phyloP scores from a whole-genome alignment of 1,284 basidiomycete genomes.

The Hymenochaete sp. region DNA sequence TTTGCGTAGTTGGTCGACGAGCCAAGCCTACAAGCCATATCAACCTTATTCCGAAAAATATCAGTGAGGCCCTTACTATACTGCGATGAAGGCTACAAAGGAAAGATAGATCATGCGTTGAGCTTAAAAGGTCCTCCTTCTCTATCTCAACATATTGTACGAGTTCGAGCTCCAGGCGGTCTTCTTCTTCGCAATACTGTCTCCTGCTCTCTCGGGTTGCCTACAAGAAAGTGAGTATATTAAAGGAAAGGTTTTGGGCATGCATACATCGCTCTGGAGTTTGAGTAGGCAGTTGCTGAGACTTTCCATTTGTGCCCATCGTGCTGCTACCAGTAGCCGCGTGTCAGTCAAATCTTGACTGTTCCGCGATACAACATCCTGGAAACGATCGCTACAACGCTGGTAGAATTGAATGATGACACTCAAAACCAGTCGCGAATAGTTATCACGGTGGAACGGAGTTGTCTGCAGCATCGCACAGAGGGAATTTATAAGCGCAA shows the following conservation, averaged over 20 bases:
- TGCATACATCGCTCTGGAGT: slow-evolving; percentile 33
- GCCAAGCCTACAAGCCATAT: slow-evolving; percentile 60
- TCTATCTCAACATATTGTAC: slow-evolving; percentile 45
- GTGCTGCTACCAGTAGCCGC: slow-evolving; percentile 57
- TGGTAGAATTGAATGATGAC: slow-evolving; percentile 97
- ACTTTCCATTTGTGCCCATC: slow-evolving; percentile 83
- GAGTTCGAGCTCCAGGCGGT: slow-evolving; percentile 62
- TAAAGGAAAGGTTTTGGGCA: background rate
- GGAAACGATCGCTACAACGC: slow-evolving; percentile 82
- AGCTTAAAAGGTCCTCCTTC: slow-evolving; percentile 67
- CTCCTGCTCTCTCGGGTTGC: slow-evolving; percentile 34
- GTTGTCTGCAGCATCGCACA: slow-evolving; percentile 88
- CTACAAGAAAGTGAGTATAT: slow-evolving; percentile 23
- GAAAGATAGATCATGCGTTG: slow-evolving; percentile 66
- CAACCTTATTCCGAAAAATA: background rate
- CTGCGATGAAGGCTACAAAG: slow-evolving; percentile 81
- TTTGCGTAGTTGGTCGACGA: slow-evolving; percentile 56
- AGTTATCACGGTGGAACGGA: slow-evolving; percentile 94
- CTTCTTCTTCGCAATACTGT: slow-evolving; percentile 68
- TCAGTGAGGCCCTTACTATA: slow-evolving; percentile 47
- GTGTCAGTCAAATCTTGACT: slow-evolving; percentile 34
- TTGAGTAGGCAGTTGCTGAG: slow-evolving; percentile 65
- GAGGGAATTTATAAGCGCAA: slow-evolving; percentile 87
- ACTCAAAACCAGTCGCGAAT: slow-evolving; percentile 89
- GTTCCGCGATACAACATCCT: slow-evolving; percentile 53